Percentiles rank a stretch among this genome's conserved stretches.
These are phyloP conservation scores for Calonectria hawksworthii DNA, from an alignment of 2,329 filamentous ascomycete species.

Conservation along the genomic window DNA sequence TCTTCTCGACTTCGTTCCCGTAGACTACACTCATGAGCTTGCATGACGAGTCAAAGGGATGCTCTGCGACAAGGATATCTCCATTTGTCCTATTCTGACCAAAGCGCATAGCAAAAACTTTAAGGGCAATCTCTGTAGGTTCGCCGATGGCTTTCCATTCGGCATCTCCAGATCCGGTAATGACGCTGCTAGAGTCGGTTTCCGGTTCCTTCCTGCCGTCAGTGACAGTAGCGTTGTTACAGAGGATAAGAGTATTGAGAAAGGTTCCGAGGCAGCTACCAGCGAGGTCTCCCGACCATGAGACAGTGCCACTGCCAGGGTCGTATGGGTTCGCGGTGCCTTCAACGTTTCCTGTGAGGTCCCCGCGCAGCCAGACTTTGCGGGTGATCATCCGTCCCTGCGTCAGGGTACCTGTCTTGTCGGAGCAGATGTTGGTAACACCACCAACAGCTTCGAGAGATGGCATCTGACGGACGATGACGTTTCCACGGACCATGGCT, in stretches of 20 bases:
- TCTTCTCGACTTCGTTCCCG: constrained; percentile 50
- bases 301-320: constrained; percentile 68
- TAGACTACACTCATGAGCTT: constrained; percentile 84
- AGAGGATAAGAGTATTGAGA: constrained; percentile 69
- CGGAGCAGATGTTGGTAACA: constrained; percentile 79
- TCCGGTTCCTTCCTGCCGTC: constrained; percentile 62
- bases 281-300: constrained; percentile 58
- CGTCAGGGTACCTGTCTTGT: constrained; percentile 78
- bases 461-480: constrained; percentile 75
- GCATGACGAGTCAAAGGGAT: constrained; percentile 80
- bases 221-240: constrained; percentile 70
- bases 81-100: constrained; percentile 62
- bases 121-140: constrained; percentile 81
- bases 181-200: constrained; percentile 62
- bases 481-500: constrained; percentile 74
- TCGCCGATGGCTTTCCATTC: constrained; percentile 74
- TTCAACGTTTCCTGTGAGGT: constrained; percentile 66
- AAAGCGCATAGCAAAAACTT: constrained; percentile 80
- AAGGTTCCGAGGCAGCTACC: constrained; percentile 61
- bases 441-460: constrained; percentile 77
- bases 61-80: constrained; percentile 71
- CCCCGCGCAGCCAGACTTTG: constrained; percentile 72
- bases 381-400: constrained; percentile 77
- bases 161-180: constrained; percentile 58
- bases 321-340: constrained; percentile 72